These are phyloP conservation scores for Panicum miliaceum DNA, from an alignment of 176 grass and related monocot species.

Conservation along the genomic window DNA sequence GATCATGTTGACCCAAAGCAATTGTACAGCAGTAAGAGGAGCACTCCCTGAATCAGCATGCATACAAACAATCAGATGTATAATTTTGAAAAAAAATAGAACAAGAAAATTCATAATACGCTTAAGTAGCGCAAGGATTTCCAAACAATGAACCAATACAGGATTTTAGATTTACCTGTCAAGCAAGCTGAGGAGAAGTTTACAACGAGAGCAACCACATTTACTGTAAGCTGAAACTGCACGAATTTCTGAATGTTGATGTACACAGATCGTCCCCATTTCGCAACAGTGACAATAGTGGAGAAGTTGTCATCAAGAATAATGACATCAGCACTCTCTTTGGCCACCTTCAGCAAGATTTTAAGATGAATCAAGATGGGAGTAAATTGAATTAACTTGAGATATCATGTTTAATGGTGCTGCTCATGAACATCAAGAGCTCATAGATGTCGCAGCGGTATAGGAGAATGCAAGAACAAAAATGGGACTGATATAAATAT, in stretches of 20 bases:
- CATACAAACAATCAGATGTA: slow-evolving; percentile 12
- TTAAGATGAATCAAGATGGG: slow-evolving; percentile 26
- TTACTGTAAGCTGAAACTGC: slow-evolving; percentile 97
- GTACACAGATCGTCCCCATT: slow-evolving; percentile 97
- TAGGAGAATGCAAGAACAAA: slow-evolving; percentile 6
- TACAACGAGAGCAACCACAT: slow-evolving; percentile 91
- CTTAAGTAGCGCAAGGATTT: neutral
- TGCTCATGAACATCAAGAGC: slow-evolving; percentile 18
- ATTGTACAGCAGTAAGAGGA: slow-evolving; percentile 94
- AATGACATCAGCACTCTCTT: slow-evolving; percentile 97
- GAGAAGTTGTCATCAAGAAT: slow-evolving; percentile 99
- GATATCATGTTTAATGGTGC: slow-evolving; percentile 2
- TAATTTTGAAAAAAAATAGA: slow-evolving; percentile 9
- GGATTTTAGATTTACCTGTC: slow-evolving; percentile 61
- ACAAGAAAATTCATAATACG: neutral
- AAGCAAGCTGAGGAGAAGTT: slow-evolving; percentile 96
- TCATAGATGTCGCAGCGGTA: neutral
- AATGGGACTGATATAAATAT: neutral
- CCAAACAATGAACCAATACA: neutral
- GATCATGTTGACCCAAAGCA: slow-evolving; percentile 99
- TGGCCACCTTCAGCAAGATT: slow-evolving; percentile 68
- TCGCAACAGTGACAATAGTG: slow-evolving; percentile 93
- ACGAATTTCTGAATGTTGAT: slow-evolving; percentile 99
- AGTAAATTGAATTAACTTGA: slow-evolving; percentile 17
- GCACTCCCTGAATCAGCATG: slow-evolving; percentile 63